Evolutionary conservation across 2,329 filamentous ascomycete genomes (phyloP).

Genomic region (Sporothrix luriei): DNA sequence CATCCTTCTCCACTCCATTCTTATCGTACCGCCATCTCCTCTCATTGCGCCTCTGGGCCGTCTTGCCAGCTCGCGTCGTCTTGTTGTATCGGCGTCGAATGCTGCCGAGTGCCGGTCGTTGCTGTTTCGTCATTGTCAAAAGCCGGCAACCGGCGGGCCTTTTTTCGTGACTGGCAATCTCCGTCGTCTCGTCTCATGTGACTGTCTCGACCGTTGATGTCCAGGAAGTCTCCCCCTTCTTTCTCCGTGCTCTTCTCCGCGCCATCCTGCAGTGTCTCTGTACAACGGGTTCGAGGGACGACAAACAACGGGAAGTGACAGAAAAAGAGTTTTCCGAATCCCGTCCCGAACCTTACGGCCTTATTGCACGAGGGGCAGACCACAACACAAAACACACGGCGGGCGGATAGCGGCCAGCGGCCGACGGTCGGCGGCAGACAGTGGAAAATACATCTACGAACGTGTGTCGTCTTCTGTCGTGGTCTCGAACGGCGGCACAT

Average conservation of each 20-base stretch:
- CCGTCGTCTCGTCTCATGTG: neutral
- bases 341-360: slow-evolving; percentile 32
- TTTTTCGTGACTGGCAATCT: neutral
- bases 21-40: neutral
- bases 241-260: slow-evolving; percentile 14
- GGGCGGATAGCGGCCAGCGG: neutral
- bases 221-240: neutral
- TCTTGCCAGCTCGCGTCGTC: neutral
- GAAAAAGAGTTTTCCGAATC: slow-evolving; percentile 23
- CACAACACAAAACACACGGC: neutral
- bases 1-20: neutral
- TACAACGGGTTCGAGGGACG: slow-evolving; percentile 11
- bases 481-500: neutral
- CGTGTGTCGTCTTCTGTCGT: neutral
- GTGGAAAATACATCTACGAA: no score
- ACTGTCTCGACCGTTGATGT: neutral
- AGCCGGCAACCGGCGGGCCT: neutral
- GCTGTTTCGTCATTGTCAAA: neutral
- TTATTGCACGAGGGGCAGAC: slow-evolving; percentile 13
- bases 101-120: slow-evolving; percentile 1
- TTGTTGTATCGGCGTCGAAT: neutral
- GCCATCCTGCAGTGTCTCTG: neutral
- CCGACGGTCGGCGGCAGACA: neutral
- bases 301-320: neutral
- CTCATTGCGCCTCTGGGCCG: neutral